Evolutionary conservation across 768 basidiomycete species (phyloP), one percentile per base, ranked within the genome.

Genomic region (Ramaria rubella): DNA sequence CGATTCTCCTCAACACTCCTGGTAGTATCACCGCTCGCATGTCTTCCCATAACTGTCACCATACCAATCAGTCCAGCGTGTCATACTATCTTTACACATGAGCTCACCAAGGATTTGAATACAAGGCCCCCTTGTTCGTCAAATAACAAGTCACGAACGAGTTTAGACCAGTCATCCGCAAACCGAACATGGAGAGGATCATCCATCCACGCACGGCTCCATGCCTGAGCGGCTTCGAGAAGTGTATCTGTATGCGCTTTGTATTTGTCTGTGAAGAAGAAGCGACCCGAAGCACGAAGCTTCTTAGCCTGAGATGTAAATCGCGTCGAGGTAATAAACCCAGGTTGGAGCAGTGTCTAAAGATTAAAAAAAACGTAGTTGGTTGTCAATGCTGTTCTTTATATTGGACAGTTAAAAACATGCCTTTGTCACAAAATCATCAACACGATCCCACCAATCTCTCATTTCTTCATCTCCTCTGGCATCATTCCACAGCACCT

Each of bases 201-300:
- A 19, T 77, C 73, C 56, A 65, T 71, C 64, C 75, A 73, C 34
- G 72, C 69, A 27, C 64, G 63, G 69, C 75, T 74, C 69, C 73
- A 79, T 43, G 53, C 50, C 55, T 68, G 63, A 50, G 75, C 56
- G 60, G 71, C 61, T 65, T 77, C 68, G 65, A 73, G 69, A 57
- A 79, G 64, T 45, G 60, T 64, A 61, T 79, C 73, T 62, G 72
- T 70, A 70, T 77, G 76, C 29, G 62, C 69, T 61, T 69, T 69
- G 71, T 79, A 78, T 65, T 74, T 74, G 23, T 66, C 65, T 46
- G 70, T 68, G 65, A 73, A 79, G 74, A 75, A 78, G 74, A 73
- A 40, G 45, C 46, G 51, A 26, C 46, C 43, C 27, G 61, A 57
- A 36, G 77, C 69, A 31, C 60, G 58, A 30, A 79, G 68, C 54